These are phyloP conservation scores for Cyclaneusma minus DNA, from an alignment of 2,329 filamentous ascomycete species.

Conservation along the genomic window DNA sequence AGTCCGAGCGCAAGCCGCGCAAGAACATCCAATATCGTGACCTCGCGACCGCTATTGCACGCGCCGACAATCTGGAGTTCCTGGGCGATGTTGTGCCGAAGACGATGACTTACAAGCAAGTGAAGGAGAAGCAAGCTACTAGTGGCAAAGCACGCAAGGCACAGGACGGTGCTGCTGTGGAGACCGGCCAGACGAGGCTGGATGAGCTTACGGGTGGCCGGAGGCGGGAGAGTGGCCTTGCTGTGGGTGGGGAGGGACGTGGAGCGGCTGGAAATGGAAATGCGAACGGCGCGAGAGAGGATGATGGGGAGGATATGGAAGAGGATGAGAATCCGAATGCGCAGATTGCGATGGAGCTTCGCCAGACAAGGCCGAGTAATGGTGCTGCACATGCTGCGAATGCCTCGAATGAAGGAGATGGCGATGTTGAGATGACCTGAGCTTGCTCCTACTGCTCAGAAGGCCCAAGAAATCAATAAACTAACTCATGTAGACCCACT, in stretches of 20 bases:
- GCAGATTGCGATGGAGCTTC: constrained; percentile 18
- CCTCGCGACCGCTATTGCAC: constrained; percentile 70
- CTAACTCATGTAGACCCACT: too few species aligned
- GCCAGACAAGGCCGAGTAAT: constrained; percentile 8
- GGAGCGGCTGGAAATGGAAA: not conserved
- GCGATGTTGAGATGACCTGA: constrained; percentile 17
- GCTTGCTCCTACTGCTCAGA: too few species aligned
- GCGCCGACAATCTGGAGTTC: constrained; percentile 90
- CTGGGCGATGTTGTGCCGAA: constrained; percentile 80
- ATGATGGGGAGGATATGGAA: constrained; percentile 1
- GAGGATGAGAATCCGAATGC: constrained; percentile 13
- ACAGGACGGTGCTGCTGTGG: constrained; percentile 8
- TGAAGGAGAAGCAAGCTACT: constrained; percentile 52
- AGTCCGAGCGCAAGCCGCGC: constrained; percentile 79
- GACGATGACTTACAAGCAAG: constrained; percentile 65
- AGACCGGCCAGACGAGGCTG: constrained; percentile 16
- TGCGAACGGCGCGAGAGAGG: not conserved
- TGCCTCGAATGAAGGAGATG: constrained; percentile 6
- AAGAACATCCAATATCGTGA: constrained; percentile 95
- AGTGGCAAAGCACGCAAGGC: constrained; percentile 24
- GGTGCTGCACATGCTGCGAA: constrained; percentile 6
- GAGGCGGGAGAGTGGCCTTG: constrained; percentile 9
- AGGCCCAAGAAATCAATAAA: too few species aligned
- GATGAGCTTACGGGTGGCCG: constrained; percentile 8
- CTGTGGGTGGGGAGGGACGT: constrained; percentile 5